Evolutionary conservation across 305 asterid genomes (phyloP).

Genomic region (Solanum chacoense): DNA sequence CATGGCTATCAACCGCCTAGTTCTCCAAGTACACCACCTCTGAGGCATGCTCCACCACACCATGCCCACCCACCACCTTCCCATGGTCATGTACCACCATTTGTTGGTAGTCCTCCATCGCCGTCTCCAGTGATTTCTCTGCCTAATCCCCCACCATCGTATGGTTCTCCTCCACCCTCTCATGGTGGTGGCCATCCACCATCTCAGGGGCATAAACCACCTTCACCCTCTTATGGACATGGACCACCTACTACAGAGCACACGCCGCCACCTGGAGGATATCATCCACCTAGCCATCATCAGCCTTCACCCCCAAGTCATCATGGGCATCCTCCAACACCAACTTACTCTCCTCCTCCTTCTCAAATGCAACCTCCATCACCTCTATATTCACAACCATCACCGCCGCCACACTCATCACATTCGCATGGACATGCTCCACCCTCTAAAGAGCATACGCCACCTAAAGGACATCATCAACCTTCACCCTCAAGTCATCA

Average conservation of each 20-base stretch:
- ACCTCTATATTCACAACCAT: background rate
- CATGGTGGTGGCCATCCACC: background rate
- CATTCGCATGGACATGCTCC: background rate
- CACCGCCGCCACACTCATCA: background rate
- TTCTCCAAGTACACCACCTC: background rate
- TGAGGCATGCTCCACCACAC: background rate
- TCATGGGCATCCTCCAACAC: background rate
- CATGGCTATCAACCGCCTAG: background rate
- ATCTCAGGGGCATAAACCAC: background rate
- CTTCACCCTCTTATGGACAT: slow-evolving; percentile 2
- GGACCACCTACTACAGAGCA: background rate
- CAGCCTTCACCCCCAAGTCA: background rate
- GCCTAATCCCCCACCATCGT: background rate
- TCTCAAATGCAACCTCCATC: background rate
- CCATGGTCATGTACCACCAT: background rate
- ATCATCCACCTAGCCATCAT: background rate
- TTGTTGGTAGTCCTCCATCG: background rate
- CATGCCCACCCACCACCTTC: background rate
- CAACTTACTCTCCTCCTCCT: background rate
- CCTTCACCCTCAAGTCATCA: background rate
- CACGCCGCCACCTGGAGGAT: background rate
- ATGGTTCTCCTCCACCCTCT: slow-evolving; percentile 4
- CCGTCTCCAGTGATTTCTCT: background rate
- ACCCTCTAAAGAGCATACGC: background rate
- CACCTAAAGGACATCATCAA: background rate